Base-by-base conservation (phyloP, 2,329 filamentous ascomycete genomes). In the Meredithiella fracta region DNA sequence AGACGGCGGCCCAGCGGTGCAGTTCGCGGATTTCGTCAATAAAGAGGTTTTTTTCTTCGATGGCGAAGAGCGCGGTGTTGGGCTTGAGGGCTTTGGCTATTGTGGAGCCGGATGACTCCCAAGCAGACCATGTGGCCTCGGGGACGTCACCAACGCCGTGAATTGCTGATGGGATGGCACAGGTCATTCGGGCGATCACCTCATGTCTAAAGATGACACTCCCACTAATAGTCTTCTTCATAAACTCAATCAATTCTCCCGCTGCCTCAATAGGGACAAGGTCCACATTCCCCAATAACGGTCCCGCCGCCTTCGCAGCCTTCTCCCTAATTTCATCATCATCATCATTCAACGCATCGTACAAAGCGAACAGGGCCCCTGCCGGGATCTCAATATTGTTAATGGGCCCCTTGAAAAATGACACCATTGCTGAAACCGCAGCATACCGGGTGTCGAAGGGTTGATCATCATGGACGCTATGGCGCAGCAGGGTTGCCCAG, bases 41-140 rank as follows among this genome's bases (percentile, higher is more conserved):
- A 66, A 87, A 97, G n/a, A 96, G 74, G 65, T 98, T 98, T 65
- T 94, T 89, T 66, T 94, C 90, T 68, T 98, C 92, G 56, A 88
- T 76, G 0, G 78, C 83, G 65, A 98, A 98, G 0, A 98, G 76
- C 2, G 82, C 74, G 60, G 81, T 78, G 64, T 86, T 78, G 62
- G 75, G 71, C 56, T 69, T 67, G 63, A 79, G 65, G 6, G 50
- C 50, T 17, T 38, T 7, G 3, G 76, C 74, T 7, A 65, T 60
- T 2, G 64, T 59, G 20, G 82, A 68, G 57, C 74, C 70, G 1
- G 61, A 53, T 23, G 64, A 63, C 0, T 71, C 69, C 31, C 50
- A 0, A 69, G 53, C 3, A 61, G 44, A 64, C 26, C 66, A 65
- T 3, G 60, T 47, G 17, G 55, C 44, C 31, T 15, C 59, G 60